These are phyloP conservation scores for Phialemonium atrogriseum DNA, from an alignment of 2,329 filamentous ascomycete genomes.

Conservation along the genomic window DNA sequence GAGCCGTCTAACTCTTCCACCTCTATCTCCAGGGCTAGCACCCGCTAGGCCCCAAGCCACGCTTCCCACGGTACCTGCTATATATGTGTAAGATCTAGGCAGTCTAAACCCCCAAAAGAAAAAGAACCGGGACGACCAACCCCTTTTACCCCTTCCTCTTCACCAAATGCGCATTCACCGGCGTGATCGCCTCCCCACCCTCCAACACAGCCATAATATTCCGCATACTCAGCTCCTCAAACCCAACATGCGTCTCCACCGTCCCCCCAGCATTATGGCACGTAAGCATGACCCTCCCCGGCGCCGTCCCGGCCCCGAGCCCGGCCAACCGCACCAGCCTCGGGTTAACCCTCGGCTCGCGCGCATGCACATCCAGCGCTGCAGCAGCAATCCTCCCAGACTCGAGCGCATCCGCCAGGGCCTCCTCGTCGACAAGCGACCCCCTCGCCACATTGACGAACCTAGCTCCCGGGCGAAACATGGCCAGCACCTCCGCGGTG, in stretches of 20 bases:
- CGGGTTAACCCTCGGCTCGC: constrained; percentile 47
- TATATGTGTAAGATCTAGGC: no score
- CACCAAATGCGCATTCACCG: constrained; percentile 53
- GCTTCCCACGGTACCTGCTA: neutral
- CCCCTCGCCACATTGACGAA: constrained; percentile 62
- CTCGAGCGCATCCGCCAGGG: constrained; percentile 51
- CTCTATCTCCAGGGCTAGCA: neutral
- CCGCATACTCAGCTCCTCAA: constrained; percentile 58
- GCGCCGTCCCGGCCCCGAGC: constrained; percentile 11
- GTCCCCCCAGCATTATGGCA: constrained; percentile 61
- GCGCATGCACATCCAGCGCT: constrained; percentile 56
- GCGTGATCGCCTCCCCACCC: constrained; percentile 44
- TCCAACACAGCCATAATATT: constrained; percentile 54
- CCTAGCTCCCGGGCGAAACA: constrained; percentile 45
- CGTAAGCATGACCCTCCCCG: constrained; percentile 47
- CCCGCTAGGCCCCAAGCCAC: neutral
- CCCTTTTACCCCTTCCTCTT: constrained; percentile 10
- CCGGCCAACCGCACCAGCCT: constrained; percentile 32
- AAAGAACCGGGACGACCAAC: no score
- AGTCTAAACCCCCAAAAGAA: no score
- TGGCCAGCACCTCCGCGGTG: constrained; percentile 33
- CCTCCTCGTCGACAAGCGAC: constrained; percentile 56
- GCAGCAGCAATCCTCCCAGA: constrained; percentile 38
- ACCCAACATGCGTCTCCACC: constrained; percentile 56
- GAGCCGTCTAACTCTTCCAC: no score